Evolutionary conservation across 1,284 basidiomycete genomes (phyloP).

Genomic region (Sporisorium scitamineum): DNA sequence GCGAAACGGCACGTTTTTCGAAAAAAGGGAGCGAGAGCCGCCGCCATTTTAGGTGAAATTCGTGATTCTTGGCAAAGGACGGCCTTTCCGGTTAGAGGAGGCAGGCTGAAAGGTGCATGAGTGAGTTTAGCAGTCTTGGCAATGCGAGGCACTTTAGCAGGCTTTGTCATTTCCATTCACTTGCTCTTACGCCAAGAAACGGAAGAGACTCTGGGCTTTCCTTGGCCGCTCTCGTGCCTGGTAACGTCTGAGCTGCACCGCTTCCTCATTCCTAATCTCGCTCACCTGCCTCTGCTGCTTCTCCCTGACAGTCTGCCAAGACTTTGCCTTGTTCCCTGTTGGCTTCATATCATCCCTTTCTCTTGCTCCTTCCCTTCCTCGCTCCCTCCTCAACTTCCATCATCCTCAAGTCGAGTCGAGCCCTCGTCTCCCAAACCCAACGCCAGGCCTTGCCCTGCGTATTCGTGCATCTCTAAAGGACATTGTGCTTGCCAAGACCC

Average conservation of each 20-base stretch:
- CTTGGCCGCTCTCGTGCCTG: conserved; percentile 14
- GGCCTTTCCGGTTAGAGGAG: background rate
- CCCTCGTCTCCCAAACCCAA: background rate
- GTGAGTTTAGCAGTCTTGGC: conserved; percentile 8
- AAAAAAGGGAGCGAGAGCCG: too few species aligned
- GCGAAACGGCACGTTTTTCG: background rate
- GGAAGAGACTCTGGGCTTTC: background rate
- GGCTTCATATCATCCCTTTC: conserved; percentile 3
- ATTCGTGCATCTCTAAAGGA: background rate
- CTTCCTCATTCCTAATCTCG: background rate
- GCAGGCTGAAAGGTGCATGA: too few species aligned
- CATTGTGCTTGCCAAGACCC: conserved; percentile 10
- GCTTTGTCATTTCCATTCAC: background rate
- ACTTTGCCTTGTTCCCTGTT: conserved; percentile 19
- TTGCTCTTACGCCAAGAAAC: conserved; percentile 24
- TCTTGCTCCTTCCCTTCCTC: background rate
- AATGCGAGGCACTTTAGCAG: background rate
- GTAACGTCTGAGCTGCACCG: too few species aligned
- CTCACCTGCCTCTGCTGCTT: background rate
- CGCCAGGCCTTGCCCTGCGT: conserved; percentile 19
- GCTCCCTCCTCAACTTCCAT: background rate
- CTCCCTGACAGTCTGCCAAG: conserved; percentile 27
- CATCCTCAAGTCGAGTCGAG: background rate
- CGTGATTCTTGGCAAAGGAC: background rate
- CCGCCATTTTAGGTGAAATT: background rate